phyloP scores from a whole-genome alignment of 352 stramenopile genomes.

The Thalassiosira ordinaria region DNA sequence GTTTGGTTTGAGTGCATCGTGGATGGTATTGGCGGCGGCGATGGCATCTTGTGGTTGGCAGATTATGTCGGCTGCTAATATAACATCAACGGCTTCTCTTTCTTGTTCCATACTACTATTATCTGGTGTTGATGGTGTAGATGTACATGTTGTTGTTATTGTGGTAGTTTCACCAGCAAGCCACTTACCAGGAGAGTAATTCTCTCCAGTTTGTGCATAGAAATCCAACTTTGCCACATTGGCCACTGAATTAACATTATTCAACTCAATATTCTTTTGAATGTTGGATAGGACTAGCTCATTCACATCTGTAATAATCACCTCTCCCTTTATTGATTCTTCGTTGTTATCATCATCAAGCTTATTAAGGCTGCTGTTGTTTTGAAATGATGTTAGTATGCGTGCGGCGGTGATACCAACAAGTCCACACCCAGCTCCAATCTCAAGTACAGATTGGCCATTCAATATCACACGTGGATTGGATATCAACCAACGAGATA shows the following conservation, averaged over 20 bases:
- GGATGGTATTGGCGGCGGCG: constrained; percentile 70
- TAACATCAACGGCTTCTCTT: constrained; percentile 70
- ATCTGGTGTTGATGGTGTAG: too few species aligned
- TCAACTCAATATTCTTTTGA: constrained; percentile 55
- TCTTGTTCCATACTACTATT: constrained; percentile 4
- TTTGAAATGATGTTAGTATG: neutral
- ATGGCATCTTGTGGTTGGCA: constrained; percentile 76
- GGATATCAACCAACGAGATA: constrained; percentile 51
- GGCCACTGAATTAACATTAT: constrained; percentile 45
- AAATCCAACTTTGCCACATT: constrained; percentile 74
- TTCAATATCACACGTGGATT: constrained; percentile 35
- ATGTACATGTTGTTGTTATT: too few species aligned
- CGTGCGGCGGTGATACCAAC: constrained; percentile 50
- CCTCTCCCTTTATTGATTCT: neutral
- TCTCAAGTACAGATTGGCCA: constrained; percentile 49
- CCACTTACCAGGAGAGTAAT: constrained; percentile 42
- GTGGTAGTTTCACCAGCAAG: constrained; percentile 22
- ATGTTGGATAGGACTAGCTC: constrained; percentile 58
- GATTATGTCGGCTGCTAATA: constrained; percentile 82
- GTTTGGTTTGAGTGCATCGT: constrained; percentile 53
- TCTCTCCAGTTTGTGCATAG: constrained; percentile 63
- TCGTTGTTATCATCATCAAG: neutral
- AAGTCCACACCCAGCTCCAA: constrained; percentile 64
- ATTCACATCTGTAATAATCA: constrained; percentile 64
- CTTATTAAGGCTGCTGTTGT: neutral